Evolutionary conservation across 2,329 filamentous ascomycete genomes (phyloP).

Genomic region (Diaporthe ampelina): DNA sequence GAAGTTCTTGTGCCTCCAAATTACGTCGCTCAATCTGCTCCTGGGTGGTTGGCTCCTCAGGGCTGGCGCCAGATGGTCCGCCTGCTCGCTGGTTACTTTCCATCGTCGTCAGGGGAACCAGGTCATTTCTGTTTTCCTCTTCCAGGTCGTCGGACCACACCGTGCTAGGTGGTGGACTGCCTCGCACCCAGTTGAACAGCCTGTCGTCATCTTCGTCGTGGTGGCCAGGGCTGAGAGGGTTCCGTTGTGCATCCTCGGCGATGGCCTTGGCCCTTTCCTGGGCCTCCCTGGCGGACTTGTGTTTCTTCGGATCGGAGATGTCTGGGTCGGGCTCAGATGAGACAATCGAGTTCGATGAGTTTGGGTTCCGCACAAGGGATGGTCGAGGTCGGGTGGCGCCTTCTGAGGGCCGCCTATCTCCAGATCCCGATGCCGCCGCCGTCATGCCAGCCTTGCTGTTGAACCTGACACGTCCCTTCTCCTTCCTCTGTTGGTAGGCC

Average conservation of each 20-base stretch:
- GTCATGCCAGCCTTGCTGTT: slow-evolving; percentile 59
- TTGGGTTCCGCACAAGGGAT: slow-evolving; percentile 55
- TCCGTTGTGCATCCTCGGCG: slow-evolving; percentile 11
- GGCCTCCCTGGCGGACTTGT: slow-evolving; percentile 17
- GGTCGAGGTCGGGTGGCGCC: slow-evolving; percentile 50
- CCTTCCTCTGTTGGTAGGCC: slow-evolving; percentile 49
- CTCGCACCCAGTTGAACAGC: slow-evolving; percentile 21
- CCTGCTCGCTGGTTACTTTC: neutral
- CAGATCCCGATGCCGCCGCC: slow-evolving; percentile 40
- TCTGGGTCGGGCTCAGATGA: slow-evolving; percentile 19
- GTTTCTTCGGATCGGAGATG: slow-evolving; percentile 7
- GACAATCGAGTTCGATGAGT: slow-evolving; percentile 29
- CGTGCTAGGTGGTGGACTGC: slow-evolving; percentile 18
- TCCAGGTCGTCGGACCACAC: slow-evolving; percentile 16
- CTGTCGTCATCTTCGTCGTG: slow-evolving; percentile 11
- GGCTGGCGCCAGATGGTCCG: neutral
- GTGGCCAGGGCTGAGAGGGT: slow-evolving; percentile 10
- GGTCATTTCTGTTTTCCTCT: neutral
- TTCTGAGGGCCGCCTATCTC: slow-evolving; percentile 14
- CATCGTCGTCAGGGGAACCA: slow-evolving; percentile 2
- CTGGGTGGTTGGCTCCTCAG: neutral
- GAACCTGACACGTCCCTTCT: slow-evolving; percentile 63
- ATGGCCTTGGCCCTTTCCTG: slow-evolving; percentile 14
- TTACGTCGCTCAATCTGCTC: slow-evolving; percentile 7
- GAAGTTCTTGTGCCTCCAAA: slow-evolving; percentile 18